Base-by-base conservation (phyloP, 2,329 filamentous ascomycete species). In the Akanthomyces uredinophilus region DNA sequence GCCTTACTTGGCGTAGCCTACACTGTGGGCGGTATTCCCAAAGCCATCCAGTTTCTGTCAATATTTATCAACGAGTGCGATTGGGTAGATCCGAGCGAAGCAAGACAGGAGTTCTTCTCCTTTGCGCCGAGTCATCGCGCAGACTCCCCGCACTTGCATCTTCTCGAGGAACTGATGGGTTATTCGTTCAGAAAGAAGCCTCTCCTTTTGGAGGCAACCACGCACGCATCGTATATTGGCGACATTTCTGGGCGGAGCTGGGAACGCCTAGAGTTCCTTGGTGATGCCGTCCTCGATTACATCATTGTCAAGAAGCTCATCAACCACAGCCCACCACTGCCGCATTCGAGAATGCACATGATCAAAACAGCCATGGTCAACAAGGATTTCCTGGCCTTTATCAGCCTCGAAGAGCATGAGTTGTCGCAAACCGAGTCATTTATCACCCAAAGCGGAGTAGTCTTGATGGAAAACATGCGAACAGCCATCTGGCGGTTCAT, bases 231-330 rank as follows among this genome's bases (percentile, higher is more conserved):
- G 0, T 78, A 78, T 35, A 73, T 76, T 18, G 77, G 81, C 5
- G 78, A 78, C 2, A 79, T 75, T 24, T 63, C 65, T 1, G 64
- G 66, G 16, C 67, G 70, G 51, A 75, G 76, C 0, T 81, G 86
- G 14, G 90, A 97, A 66, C 84, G 92, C 0, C 82, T 97, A 1
- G 94, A 97, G 70, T 96, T 95, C 68, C 77, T 97, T 0, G 94
- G 94, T 1, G 94, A 98, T 68, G 85, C 92, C 0, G 79, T 97
- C 2, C 83, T 98, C 0, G 94, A 98, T 73, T 83, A 87, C 67
- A 78, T 96, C 61, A 78, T 97, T 54, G 86, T 91, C 8, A 78
- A 76, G 0, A 79, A 76, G n/a, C 75, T 94, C 6, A 89, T 84
- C 71, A 69, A 71, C 2, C 66, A 72, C 14, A 66, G 71, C 2